Conservation (phyloP, 1,139 yeast genomes). For the Lodderomyces oxycetoniae region DNA sequence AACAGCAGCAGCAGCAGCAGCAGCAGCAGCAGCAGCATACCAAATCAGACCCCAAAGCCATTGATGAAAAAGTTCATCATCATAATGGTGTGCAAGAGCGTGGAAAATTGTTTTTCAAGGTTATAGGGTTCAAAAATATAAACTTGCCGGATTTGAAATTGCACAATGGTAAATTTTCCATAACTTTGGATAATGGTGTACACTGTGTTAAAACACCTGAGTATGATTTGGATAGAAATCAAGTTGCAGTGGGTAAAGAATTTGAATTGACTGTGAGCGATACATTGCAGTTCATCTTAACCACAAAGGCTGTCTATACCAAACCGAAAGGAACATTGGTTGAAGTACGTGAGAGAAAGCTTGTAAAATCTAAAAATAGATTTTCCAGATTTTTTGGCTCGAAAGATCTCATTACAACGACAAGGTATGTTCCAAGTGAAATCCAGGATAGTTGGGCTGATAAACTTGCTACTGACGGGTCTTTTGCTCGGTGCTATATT, state of each 20-base stretch:
- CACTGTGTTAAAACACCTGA: conserved; percentile 79
- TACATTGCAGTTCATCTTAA: conserved; percentile 63
- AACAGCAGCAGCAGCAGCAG: background rate
- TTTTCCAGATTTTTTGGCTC: conserved; percentile 47
- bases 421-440: conserved; percentile 50
- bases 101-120: conserved; percentile 70
- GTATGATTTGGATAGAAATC: conserved; percentile 39
- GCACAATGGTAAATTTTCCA: conserved; percentile 60
- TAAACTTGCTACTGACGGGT: conserved; percentile 76
- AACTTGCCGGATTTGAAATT: conserved; percentile 50
- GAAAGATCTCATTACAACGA: conserved; percentile 48
- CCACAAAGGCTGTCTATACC: conserved; percentile 62
- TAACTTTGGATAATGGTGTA: conserved; percentile 84
- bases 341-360: conserved; percentile 53
- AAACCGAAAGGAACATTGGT: conserved; percentile 51
- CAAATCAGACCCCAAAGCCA: conserved; percentile 7
- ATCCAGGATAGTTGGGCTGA: conserved; percentile 52
- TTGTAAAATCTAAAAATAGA: conserved; percentile 43
- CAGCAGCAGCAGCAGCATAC: conserved; percentile 4
- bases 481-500: conserved; percentile 74
- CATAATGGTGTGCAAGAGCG: conserved; percentile 17
- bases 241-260: conserved; percentile 63
- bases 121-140: conserved; percentile 56
- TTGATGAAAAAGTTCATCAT: conserved; percentile 10
- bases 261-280: conserved; percentile 75